Conservation (phyloP, 2,329 filamentous ascomycete genomes). For the Aspergillus sp. region DNA sequence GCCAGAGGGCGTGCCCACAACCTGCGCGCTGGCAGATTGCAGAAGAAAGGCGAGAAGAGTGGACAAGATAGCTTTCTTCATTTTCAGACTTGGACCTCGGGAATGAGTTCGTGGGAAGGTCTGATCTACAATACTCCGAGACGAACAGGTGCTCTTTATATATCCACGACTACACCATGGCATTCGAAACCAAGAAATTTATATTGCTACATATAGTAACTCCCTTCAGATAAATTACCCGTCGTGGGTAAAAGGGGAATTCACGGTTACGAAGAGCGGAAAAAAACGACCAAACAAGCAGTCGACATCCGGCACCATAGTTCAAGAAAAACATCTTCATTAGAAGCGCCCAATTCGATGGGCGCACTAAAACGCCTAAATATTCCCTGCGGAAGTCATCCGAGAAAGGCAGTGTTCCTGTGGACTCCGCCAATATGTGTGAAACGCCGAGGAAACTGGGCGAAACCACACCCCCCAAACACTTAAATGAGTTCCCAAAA, state of each 20-base stretch:
- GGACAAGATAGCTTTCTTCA: neutral
- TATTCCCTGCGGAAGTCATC: neutral
- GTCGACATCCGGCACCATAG: neutral
- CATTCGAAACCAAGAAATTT: neutral
- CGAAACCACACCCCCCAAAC: neutral
- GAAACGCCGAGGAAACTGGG: neutral
- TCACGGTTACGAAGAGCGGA: neutral
- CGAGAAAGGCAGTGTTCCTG: neutral
- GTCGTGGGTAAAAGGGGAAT: neutral
- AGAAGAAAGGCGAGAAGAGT: neutral
- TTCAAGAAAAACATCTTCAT: neutral
- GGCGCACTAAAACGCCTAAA: neutral
- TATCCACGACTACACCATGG: neutral
- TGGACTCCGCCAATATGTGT: neutral
- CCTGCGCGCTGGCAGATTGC: conserved; percentile 5
- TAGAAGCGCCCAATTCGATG: neutral
- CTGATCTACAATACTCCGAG: neutral
- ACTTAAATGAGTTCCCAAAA: neutral
- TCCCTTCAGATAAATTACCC: neutral
- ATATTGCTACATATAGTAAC: neutral
- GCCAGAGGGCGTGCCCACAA: conserved; percentile 12
- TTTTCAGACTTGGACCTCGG: neutral
- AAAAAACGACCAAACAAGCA: neutral
- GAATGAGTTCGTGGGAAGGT: neutral
- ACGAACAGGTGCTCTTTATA: conserved; percentile 1